Percentiles rank a stretch among this genome's conserved stretches.
phyloP scores from a whole-genome alignment of 306 rosid genomes.

The Fragaria ananassa region DNA sequence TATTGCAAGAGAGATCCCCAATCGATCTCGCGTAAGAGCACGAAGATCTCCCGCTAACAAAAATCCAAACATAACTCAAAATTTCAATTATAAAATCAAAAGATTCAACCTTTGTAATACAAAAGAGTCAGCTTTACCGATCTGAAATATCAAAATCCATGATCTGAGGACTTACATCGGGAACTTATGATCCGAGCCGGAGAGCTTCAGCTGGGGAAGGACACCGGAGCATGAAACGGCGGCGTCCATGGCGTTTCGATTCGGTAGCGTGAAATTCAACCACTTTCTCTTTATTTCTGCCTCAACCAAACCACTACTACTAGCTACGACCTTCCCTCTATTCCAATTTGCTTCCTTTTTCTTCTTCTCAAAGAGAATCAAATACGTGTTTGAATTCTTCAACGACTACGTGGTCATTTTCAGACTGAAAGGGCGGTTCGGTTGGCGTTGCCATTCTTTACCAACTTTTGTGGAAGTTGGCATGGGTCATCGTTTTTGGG shows the following conservation, averaged over 20 bases:
- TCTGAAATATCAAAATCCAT: not conserved
- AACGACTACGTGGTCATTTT: not conserved
- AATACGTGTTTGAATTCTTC: not conserved
- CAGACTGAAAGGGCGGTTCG: not conserved
- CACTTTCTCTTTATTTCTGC: no score
- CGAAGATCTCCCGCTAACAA: not conserved
- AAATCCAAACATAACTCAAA: not conserved
- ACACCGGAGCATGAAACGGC: slow-evolving; percentile 31
- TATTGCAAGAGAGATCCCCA: slow-evolving; percentile 26
- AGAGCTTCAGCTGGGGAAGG: slow-evolving; percentile 22
- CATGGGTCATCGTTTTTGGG: not conserved
- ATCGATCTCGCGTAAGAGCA: slow-evolving; percentile 18
- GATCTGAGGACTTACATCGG: slow-evolving; percentile 40
- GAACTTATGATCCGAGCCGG: slow-evolving; percentile 27
- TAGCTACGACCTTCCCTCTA: not conserved
- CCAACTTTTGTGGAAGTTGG: not conserved
- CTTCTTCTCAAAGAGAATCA: not conserved
- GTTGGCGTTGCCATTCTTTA: not conserved
- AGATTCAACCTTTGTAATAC: not conserved
- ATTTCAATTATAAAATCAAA: not conserved
- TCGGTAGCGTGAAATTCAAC: not conserved
- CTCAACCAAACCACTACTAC: not conserved
- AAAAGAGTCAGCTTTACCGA: not conserved
- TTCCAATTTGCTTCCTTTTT: not conserved
- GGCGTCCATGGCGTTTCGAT: slow-evolving; percentile 37